phyloP scores from a whole-genome alignment of 805 yeast species.

The Cyberlindnera suaveolens region DNA sequence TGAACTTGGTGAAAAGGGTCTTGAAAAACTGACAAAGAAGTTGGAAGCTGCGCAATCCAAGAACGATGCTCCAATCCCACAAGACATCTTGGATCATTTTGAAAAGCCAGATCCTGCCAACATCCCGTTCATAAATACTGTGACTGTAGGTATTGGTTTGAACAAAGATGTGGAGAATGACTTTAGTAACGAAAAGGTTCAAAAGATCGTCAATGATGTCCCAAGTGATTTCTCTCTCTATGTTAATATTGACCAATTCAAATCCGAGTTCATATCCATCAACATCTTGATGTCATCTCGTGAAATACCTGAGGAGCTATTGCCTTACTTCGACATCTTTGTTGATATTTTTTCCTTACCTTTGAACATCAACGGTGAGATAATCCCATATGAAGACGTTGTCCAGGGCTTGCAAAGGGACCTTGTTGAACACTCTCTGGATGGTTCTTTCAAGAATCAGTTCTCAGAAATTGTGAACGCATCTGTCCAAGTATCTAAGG shows the following conservation, averaged over 20 bases:
- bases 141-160: slow-evolving; percentile 54
- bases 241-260: slow-evolving; percentile 71
- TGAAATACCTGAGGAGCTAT: slow-evolving; percentile 40
- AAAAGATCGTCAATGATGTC: slow-evolving; percentile 22
- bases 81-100: slow-evolving; percentile 52
- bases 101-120: slow-evolving; percentile 68
- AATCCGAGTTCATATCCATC: slow-evolving; percentile 73
- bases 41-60: slow-evolving; percentile 56
- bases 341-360: slow-evolving; percentile 71
- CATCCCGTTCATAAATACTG: slow-evolving; percentile 66
- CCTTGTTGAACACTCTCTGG: slow-evolving; percentile 52
- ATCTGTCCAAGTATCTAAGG: slow-evolving; percentile 51
- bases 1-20: slow-evolving; percentile 54
- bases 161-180: slow-evolving; percentile 32
- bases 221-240: slow-evolving; percentile 56
- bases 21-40: slow-evolving; percentile 40
- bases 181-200: slow-evolving; percentile 24
- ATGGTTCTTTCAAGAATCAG: slow-evolving; percentile 50
- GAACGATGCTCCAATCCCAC: slow-evolving; percentile 78
- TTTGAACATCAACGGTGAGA: slow-evolving; percentile 52
- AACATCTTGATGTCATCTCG: slow-evolving; percentile 54
- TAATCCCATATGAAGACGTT: slow-evolving; percentile 68
- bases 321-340: slow-evolving; percentile 62
- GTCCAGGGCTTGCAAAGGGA: slow-evolving; percentile 68
- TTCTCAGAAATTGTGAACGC: slow-evolving; percentile 64